phyloP scores from a whole-genome alignment of 2,329 filamentous ascomycete species.

The Cytospora mali region DNA sequence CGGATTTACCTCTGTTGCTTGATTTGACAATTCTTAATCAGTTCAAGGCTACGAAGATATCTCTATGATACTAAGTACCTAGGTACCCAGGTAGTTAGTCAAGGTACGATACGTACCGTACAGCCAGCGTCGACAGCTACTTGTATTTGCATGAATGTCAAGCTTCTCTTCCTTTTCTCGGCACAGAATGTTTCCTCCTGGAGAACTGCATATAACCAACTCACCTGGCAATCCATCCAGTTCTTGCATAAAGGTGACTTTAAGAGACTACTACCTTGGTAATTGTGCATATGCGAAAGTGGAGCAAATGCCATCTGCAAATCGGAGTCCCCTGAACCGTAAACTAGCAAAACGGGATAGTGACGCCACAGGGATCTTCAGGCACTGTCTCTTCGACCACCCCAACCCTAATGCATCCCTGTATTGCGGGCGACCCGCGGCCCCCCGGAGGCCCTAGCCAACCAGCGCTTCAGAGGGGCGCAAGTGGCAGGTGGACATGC shows the following conservation, averaged over 20 bases:
- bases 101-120: too few relatives aligned
- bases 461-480: not conserved
- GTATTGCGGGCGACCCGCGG: slow-evolving; percentile 2
- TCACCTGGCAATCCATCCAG: too few relatives aligned
- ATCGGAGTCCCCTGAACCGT: not conserved
- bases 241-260: not conserved
- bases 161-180: not conserved
- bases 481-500: slow-evolving; percentile 7
- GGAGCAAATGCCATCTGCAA: slow-evolving; percentile 5
- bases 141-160: not conserved
- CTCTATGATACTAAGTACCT: too few relatives aligned
- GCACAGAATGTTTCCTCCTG: not conserved
- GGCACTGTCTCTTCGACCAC: not conserved
- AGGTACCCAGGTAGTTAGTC: not conserved
- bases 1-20: too few relatives aligned
- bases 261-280: too few relatives aligned
- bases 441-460: not conserved
- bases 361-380: slow-evolving; percentile 6
- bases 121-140: not conserved
- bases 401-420: not conserved
- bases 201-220: not conserved
- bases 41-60: too few relatives aligned
- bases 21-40: too few relatives aligned
- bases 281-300: slow-evolving; percentile 1
- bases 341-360: not conserved